Evolutionary conservation across 306 rosid genomes (phyloP), one percentile per base, ranked within the genome.

Genomic region (Cicer pinnatifidum): DNA sequence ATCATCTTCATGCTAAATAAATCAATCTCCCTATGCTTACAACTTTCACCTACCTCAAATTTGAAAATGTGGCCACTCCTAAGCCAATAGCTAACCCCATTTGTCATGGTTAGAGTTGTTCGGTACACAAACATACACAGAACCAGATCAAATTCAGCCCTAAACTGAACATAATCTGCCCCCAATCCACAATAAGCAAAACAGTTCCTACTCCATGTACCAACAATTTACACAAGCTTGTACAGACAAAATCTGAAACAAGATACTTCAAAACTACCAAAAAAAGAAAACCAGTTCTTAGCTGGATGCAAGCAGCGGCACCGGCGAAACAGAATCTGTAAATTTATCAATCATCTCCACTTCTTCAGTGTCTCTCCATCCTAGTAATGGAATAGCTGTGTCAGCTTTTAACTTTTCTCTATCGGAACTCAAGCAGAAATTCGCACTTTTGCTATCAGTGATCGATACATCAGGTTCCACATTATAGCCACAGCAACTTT

Each of bases 91-190:
- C 76, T 79, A 67, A 70, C 53, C 60, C 75, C 85, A 69, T 78
- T 75, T 74, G 72, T 47, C 77, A 67, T 79, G 82, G 82, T 65
- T 77, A 81, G 84, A 81, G 52, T 61, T 83, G 67, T 56, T 69
- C 37, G 13, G 50, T 57, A 69, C 77, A 16, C 13, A 37, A 75
- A 65, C 54, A 75, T 72, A 70, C 77, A 82, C 53, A 48, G 67
- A 74, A 57, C 76, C 59, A 75, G 73, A 67, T 74, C 41, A 75
- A 65, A 81, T 87, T 91, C 96, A 91, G 96, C 96, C 81, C 87
- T 69, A 79, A 84, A 81, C 95, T 91, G 92, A 88, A 88, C 88
- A 65, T 39, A 75, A 71, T 54, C 62, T 59, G 39, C 73, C 46
- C 75, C 77, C 71, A 84, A 80, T 45, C 75, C 84, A 78, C 74